A percentile compares a stretch with the other conserved stretches of the same genome.
phyloP scores from a whole-genome alignment of 192 early-diverging fungal genomes.

The Neocallimastix lanati region DNA sequence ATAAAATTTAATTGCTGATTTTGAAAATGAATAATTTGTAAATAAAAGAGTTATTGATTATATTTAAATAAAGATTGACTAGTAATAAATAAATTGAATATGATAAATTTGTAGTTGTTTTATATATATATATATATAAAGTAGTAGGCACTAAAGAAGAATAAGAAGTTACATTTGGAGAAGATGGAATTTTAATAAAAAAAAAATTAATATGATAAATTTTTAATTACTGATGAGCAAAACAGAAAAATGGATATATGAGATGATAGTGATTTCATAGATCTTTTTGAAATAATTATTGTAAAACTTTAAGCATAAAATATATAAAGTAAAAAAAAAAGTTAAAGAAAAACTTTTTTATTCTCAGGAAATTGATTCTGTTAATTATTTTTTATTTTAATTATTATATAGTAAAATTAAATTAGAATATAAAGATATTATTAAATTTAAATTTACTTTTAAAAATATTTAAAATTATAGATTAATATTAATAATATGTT shows the following conservation, averaged over 20 bases:
- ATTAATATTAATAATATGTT: too few relatives aligned
- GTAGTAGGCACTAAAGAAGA: constrained; percentile 67
- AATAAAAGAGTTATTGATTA: neutral
- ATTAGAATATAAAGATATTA: too few relatives aligned
- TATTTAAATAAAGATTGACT: constrained; percentile 29
- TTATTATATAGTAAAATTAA: too few relatives aligned
- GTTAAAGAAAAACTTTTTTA: constrained; percentile 19
- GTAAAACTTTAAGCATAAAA: constrained; percentile 53
- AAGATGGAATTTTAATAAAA: constrained; percentile 50
- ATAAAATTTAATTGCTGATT: neutral
- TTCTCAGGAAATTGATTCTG: constrained; percentile 36
- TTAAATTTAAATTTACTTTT: too few relatives aligned
- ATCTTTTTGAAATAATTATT: constrained; percentile 50
- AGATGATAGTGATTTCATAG: constrained; percentile 51
- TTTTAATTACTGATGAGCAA: constrained; percentile 36
- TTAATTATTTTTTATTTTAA: too few relatives aligned
- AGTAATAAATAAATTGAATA: constrained; percentile 46
- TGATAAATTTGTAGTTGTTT: constrained; percentile 66
- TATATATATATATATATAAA: constrained; percentile 40
- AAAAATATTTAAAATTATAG: too few relatives aligned
- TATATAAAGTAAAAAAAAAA: constrained; percentile 27
- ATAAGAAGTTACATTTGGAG: constrained; percentile 44
- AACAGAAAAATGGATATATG: constrained; percentile 25
- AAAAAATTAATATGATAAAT: constrained; percentile 47
- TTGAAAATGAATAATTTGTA: too few relatives aligned